Base-by-base conservation (phyloP, 371 early-diverging fungal species). In the Mucor ambiguus region DNA sequence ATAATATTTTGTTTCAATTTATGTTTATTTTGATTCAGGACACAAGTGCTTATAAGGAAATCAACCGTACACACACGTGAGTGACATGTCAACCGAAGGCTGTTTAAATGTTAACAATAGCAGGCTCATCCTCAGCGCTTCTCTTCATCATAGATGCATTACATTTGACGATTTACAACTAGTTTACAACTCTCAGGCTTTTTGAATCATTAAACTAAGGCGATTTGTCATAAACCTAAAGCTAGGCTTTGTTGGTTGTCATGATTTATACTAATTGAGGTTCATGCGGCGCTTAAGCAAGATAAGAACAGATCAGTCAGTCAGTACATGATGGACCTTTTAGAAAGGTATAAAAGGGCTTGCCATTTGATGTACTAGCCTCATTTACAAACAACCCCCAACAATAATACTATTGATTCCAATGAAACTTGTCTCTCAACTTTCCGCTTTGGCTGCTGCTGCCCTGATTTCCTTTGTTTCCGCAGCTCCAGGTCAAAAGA, bases 351-450 rank as follows among this genome's bases (percentile, higher is more conserved):
- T 46, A 46, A 46, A 46, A 46, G 46, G 4, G 5, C 20, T 22
- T 9, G 20, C 7, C 22, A 46, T 22, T 22, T 2, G 10, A 10
- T 4, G 0, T 46, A 10, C 2, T 46, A 11, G 1, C 7, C 46
- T 46, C 22, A 22, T 46, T 46, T 3, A 11, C 20, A 8, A 46
- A 9, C 4, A 20, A 1, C 3, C 9, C 10, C 22, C 0, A 44
- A n/a, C 6, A 44, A 20, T 0, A 44, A 1, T 4, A 14, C 18
- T 18, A 46, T 9, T 0, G 7, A 20, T 9, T 8, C 4, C n/a
- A 56, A 69, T 67, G 74, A 74, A 71, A 41, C 24, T 33, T 38
- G 58, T 52, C 29, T 20, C 66, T 37, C 64, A 48, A 11, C 35
- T 64, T 20, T 12, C 58, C 37, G 38, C 60, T 28, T 37, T 41